Evolutionary conservation across 306 rosid genomes (phyloP), one percentile per base, ranked within the genome.

Genomic region (Prunus campanulata): DNA sequence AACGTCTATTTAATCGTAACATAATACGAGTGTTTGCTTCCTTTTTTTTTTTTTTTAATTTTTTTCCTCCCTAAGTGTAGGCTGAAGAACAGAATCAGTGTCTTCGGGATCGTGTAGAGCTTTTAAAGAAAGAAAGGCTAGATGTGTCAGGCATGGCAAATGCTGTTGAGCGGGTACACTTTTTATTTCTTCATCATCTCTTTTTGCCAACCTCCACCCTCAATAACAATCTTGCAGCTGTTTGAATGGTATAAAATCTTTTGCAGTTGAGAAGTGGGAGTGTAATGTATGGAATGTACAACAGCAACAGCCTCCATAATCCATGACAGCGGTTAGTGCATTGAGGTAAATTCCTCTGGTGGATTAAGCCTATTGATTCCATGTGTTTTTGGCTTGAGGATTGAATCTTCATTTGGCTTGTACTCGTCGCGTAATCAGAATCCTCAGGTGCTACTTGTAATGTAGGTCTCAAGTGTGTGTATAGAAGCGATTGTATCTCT

Each of bases 1-100:
- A 49, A 48, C 50, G 46, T 47, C 35, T 68, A 1, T 19, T 47
- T 67, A 2, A 35, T 35, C 8, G 2, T 35, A 35, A 35, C 44
- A 6, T 35, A 35, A 35, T 35, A 35, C 8, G 2, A 6, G 44
- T 39, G 44, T 39, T 39, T 39, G 44, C 44, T 39, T 39, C 44
- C 7, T 35, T 8, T 39, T 39, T 16, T 42, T 11, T 27, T 16
- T 3, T 16, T 14, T 15, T 25, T 15, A 14, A 12, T 35, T 35
- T 35, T 39, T 39, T 39, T 39, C 44, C 20, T 46, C 20, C 11
- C 13, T n/a, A 35, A 35, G 62, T 49, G 24, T 71, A 92, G 97
- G 96, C 82, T n/a, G 88, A 87, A 83, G 86, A 87, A 70, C 85
- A 78, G 74, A 92, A 88, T 79, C 82, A 66, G 55, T 70, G 48